Percentiles rank a stretch among this genome's conserved stretches.
Evolutionary conservation across 805 yeast species (phyloP).

Genomic region (Isabelozyma pseudorhagii): DNA sequence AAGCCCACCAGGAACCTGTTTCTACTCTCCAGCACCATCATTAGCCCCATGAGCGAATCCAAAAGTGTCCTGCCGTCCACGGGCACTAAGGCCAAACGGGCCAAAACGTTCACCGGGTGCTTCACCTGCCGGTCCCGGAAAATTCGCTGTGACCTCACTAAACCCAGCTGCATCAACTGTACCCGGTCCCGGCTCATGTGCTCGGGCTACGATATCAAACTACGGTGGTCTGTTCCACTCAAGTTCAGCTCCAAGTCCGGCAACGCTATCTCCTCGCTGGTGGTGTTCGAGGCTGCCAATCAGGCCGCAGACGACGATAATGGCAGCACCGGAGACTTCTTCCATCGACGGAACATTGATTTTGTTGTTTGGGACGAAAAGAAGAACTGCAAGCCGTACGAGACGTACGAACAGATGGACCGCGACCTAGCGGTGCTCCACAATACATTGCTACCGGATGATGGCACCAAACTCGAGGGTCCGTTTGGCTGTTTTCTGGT

Average conservation of each 20-base stretch:
- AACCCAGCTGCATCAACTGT: constrained; percentile 74
- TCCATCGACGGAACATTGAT: constrained; percentile 67
- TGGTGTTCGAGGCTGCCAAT: constrained; percentile 22
- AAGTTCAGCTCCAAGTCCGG: constrained; percentile 24
- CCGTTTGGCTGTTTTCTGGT: constrained; percentile 78
- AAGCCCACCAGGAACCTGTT: neutral
- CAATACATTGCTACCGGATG: constrained; percentile 35
- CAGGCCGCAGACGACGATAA: constrained; percentile 13
- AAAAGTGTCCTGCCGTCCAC: neutral
- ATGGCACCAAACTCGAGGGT: constrained; percentile 53
- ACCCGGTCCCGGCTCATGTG: constrained; percentile 63
- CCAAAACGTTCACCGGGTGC: constrained; percentile 83
- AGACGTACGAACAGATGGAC: constrained; percentile 82
- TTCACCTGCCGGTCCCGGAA: constrained; percentile 82
- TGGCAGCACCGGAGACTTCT: constrained; percentile 37
- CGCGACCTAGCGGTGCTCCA: constrained; percentile 58
- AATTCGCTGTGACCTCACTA: constrained; percentile 72
- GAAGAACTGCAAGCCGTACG: constrained; percentile 46
- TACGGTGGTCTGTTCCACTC: constrained; percentile 69
- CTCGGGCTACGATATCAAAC: constrained; percentile 79
- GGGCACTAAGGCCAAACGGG: constrained; percentile 13
- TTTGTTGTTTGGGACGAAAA: constrained; percentile 69
- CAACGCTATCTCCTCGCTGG: constrained; percentile 26
- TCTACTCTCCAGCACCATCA: neutral
- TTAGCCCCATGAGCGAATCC: neutral